phyloP scores from a whole-genome alignment of 2,329 filamentous ascomycete genomes.

The Bretziella fagacearum region DNA sequence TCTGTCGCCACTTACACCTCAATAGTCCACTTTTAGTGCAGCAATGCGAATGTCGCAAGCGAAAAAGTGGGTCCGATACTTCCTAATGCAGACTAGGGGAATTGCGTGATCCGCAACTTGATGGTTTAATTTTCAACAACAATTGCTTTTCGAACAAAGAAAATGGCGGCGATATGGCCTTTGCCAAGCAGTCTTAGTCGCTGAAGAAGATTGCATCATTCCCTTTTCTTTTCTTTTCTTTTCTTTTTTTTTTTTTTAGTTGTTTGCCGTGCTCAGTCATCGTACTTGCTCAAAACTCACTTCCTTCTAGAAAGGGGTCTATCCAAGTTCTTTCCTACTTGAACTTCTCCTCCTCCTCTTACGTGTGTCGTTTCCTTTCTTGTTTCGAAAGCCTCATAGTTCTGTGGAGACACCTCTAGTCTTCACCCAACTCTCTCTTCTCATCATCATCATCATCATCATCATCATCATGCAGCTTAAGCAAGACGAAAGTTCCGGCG shows the following conservation, averaged over 20 bases:
- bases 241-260: background rate
- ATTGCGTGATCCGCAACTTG: slow-evolving; percentile 13
- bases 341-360: background rate
- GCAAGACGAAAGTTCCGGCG: slow-evolving; percentile 15
- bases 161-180: background rate
- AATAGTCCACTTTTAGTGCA: background rate
- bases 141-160: background rate
- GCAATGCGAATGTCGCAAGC: slow-evolving; percentile 4
- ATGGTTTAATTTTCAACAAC: slow-evolving; percentile 10
- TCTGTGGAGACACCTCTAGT: background rate
- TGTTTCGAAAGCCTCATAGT: background rate
- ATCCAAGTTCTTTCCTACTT: background rate
- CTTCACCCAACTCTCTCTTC: background rate
- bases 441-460: background rate
- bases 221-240: too few relatives aligned
- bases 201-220: background rate
- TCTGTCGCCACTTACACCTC: slow-evolving; percentile 9
- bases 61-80: slow-evolving; percentile 11
- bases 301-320: background rate
- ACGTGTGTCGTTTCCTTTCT: background rate
- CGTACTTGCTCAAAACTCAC: background rate
- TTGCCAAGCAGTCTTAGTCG: background rate
- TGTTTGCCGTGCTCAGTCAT: background rate
- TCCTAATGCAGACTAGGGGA: slow-evolving; percentile 13
- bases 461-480: slow-evolving; percentile 15